phyloP scores from a whole-genome alignment of 192 early-diverging fungal species.

The Rhizophagus sp. region DNA sequence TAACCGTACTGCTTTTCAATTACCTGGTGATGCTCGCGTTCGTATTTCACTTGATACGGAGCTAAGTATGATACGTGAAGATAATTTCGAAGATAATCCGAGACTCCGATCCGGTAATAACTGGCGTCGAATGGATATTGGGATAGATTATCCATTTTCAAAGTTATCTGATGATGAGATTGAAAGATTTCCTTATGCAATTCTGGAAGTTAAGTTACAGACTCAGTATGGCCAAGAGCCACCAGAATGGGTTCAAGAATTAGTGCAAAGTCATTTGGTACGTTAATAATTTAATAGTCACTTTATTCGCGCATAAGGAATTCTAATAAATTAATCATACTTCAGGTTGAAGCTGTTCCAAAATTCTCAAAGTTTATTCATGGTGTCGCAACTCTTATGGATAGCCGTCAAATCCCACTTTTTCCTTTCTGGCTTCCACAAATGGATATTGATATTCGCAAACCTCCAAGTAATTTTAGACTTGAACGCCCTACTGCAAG shows the following conservation, averaged over 20 bases:
- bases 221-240: slow-evolving; percentile 88
- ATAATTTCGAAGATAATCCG: slow-evolving; percentile 70
- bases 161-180: slow-evolving; percentile 86
- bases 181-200: slow-evolving; percentile 92
- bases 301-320: neutral
- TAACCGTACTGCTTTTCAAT: slow-evolving; percentile 98
- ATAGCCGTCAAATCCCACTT: slow-evolving; percentile 69
- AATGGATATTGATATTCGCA: slow-evolving; percentile 92
- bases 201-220: slow-evolving; percentile 97
- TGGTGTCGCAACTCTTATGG: slow-evolving; percentile 85
- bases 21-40: slow-evolving; percentile 97
- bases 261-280: slow-evolving; percentile 84
- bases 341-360: slow-evolving; percentile 81
- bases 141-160: slow-evolving; percentile 88
- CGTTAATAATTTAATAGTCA: neutral
- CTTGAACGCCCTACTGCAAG: slow-evolving; percentile 45
- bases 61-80: slow-evolving; percentile 94
- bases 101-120: slow-evolving; percentile 75
- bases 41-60: slow-evolving; percentile 99
- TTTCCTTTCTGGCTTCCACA: slow-evolving; percentile 96
- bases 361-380: slow-evolving; percentile 99
- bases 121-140: slow-evolving; percentile 95
- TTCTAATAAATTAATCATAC: neutral
- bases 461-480: slow-evolving; percentile 62
- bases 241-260: slow-evolving; percentile 91